Base-by-base conservation (phyloP, 805 yeast genomes). In the Pichia insulana region DNA sequence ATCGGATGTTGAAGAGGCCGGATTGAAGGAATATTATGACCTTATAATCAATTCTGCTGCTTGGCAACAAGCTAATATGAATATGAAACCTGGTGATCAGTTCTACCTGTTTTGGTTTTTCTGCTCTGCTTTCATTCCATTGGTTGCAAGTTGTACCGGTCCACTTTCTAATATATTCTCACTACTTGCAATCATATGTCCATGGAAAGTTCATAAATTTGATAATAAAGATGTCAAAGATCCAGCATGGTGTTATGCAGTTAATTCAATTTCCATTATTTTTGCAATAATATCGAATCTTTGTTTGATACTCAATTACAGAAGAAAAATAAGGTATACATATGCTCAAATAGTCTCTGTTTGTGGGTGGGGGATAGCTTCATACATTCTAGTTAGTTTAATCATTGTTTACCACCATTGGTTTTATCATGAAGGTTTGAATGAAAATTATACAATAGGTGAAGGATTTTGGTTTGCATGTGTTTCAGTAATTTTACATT, bases 381-480 rank as follows among this genome's bases (percentile, higher is more conserved):
- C 76, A 5, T 39, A 65, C 2, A 48, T 83, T 11, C 64, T 87
- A 30, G 42, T 81, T 39, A 65, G 65, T 0, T 78, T 73, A 2
- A 57, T 81, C 1, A 50, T 71, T 7, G 53, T 68, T 3, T 55
- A 54, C 34, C 56, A 53, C 31, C 40, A 50, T 30, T 43, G 50
- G 37, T 58, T 56, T 44, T 46, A 50, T 33, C 37, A 40, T 13
- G 37, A 49, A 17, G 43, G 53, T 39, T 36, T 43, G 11, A 48
- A 56, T 36, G 43, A 43, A 10, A 20, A 32, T 7, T 55, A 50
- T 41, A 18, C 32, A 5, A 61, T 67, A 12, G 65, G 85, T 0
- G 80, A 76, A 49, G 95, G 94, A 2, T 87, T 74, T 56, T 87
- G 89, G 88, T 81, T 71, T 58, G 95, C 87, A 0, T 74, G 75